These are phyloP conservation scores for Fusarium lateritium DNA, from an alignment of 2,329 filamentous ascomycete species.

Conservation along the genomic window DNA sequence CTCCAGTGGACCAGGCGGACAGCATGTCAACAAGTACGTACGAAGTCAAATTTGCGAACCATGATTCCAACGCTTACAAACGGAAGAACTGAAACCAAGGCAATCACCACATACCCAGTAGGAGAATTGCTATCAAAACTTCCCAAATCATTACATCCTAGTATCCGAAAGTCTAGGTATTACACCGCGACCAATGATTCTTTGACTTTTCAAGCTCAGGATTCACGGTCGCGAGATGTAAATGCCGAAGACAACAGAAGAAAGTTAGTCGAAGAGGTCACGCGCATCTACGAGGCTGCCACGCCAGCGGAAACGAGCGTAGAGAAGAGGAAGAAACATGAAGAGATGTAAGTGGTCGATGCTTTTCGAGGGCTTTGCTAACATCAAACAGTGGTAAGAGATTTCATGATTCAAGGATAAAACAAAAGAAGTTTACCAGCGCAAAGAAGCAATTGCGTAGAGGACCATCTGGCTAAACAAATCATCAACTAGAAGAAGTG, in stretches of 20 bases:
- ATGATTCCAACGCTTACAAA: constrained; percentile 59
- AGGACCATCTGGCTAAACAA: constrained; percentile 50
- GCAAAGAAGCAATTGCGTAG: constrained; percentile 65
- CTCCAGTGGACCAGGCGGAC: constrained; percentile 73
- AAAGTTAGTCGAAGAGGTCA: constrained; percentile 65
- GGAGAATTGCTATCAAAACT: constrained; percentile 62
- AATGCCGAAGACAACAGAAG: constrained; percentile 68
- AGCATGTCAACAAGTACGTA: constrained; percentile 74
- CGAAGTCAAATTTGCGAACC: constrained; percentile 54
- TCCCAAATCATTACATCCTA: constrained; percentile 63
- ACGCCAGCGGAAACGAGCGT: constrained; percentile 63
- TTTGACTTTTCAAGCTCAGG: constrained; percentile 70
- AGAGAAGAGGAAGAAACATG: constrained; percentile 65
- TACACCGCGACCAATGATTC: constrained; percentile 67
- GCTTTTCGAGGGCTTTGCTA: background rate
- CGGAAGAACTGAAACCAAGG: constrained; percentile 72
- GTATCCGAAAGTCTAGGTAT: constrained; percentile 67
- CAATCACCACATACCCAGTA: constrained; percentile 67
- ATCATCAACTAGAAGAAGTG: background rate
- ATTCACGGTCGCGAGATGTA: constrained; percentile 64
- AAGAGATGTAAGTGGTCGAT: constrained; percentile 58
- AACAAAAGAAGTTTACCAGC: constrained; percentile 64
- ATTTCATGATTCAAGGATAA: constrained; percentile 62
- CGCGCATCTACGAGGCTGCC: constrained; percentile 61
- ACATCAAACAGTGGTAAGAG: constrained; percentile 60